Percentiles rank a stretch among this genome's conserved stretches.
Conservation (phyloP, 179 eudicot genomes). For the Heliamphora pulchella region DNA sequence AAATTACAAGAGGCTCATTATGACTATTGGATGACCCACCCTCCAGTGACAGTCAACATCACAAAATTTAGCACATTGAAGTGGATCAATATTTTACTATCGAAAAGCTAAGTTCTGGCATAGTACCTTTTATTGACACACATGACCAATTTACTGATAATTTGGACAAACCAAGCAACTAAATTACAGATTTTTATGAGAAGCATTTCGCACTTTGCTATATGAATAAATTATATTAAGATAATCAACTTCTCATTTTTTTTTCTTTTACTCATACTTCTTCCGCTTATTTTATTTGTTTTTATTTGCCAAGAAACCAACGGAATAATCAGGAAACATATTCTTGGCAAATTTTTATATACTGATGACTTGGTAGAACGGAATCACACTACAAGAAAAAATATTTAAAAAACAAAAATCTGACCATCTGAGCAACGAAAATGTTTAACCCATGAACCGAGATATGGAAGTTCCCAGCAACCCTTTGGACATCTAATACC, state of each 20-base stretch:
- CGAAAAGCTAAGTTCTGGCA: background rate
- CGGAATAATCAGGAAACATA: background rate
- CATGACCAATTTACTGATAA: background rate
- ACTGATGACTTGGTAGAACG: background rate
- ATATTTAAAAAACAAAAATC: slow-evolving; percentile 19
- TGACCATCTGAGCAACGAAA: slow-evolving; percentile 92
- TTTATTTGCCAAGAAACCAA: background rate
- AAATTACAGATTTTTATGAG: background rate
- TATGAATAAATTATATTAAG: background rate
- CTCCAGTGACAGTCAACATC: background rate
- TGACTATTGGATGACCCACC: too few relatives aligned
- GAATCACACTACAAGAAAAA: background rate
- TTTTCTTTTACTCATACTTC: background rate
- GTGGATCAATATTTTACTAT: background rate
- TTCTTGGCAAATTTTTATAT: background rate
- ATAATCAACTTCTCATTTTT: background rate
- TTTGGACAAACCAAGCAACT: background rate
- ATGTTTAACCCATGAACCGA: slow-evolving; percentile 96
- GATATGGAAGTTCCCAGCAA: slow-evolving; percentile 96
- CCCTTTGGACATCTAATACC: slow-evolving; percentile 89
- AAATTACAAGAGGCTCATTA: background rate
- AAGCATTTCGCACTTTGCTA: background rate
- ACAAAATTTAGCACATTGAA: background rate
- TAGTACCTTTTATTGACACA: background rate
- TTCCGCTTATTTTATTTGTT: background rate